Conservation (phyloP, 1,284 basidiomycete species). For the Grifola frondosa region DNA sequence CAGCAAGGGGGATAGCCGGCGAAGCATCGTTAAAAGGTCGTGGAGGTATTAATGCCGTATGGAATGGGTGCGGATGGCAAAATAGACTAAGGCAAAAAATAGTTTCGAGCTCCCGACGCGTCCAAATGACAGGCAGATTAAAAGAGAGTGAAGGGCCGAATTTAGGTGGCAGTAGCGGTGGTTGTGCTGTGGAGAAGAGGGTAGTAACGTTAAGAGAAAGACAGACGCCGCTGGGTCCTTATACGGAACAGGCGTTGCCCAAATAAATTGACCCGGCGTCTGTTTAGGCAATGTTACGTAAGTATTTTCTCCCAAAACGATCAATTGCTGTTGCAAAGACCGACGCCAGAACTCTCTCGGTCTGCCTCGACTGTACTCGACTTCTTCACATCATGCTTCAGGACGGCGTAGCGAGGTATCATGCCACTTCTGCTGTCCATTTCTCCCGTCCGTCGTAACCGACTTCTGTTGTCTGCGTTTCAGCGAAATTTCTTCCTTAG, state of each 20-base stretch:
- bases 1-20: conserved; percentile 29
- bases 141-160: conserved; percentile 27
- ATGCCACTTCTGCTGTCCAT: neutral
- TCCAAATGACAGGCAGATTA: conserved; percentile 16
- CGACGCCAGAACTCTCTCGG: conserved; percentile 11
- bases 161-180: conserved; percentile 5
- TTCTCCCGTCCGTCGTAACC: neutral
- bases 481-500: neutral
- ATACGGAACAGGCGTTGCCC: conserved; percentile 13
- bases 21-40: conserved; percentile 24
- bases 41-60: too few species aligned
- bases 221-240: conserved; percentile 15
- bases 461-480: neutral
- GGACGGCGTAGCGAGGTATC: conserved; percentile 1
- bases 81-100: conserved; percentile 8
- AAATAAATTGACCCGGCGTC: too few species aligned
- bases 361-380: conserved; percentile 19
- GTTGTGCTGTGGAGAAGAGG: conserved; percentile 13
- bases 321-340: too few species aligned
- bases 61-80: conserved; percentile 3
- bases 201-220: conserved; percentile 13
- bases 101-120: conserved; percentile 10
- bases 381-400: too few species aligned
- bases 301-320: too few species aligned
- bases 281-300: too few species aligned